phyloP scores from a whole-genome alignment of 2,329 filamentous ascomycete species.

The Aureobasidium sp. region DNA sequence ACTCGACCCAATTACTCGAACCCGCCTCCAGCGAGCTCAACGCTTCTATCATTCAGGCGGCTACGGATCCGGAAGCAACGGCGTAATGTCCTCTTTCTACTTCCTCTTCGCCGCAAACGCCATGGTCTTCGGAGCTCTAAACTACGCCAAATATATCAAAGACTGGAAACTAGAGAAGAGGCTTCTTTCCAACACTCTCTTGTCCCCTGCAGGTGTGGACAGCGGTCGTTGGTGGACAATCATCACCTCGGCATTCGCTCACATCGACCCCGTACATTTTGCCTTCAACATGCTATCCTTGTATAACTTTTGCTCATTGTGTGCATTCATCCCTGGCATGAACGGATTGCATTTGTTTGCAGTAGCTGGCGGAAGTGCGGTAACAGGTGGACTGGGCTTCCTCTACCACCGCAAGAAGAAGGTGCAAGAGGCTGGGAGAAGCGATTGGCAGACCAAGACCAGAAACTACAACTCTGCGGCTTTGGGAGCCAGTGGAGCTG shows the following conservation, averaged over 20 bases:
- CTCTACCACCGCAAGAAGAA: constrained; percentile 15
- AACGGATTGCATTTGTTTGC: constrained; percentile 17
- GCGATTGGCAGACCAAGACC: not conserved
- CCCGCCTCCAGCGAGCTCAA: not conserved
- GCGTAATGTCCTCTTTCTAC: constrained; percentile 22
- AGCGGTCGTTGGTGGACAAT: constrained; percentile 29
- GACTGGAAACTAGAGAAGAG: constrained; percentile 16
- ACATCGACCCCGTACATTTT: constrained; percentile 29
- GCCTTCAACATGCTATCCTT: constrained; percentile 34
- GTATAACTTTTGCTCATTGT: constrained; percentile 27
- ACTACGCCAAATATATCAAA: constrained; percentile 21
- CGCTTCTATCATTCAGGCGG: not conserved
- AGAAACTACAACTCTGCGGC: not conserved
- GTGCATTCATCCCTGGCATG: constrained; percentile 26
- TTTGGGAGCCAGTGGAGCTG: constrained; percentile 34
- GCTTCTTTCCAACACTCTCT: constrained; percentile 24
- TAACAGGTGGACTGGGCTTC: constrained; percentile 19
- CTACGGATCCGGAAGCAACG: not conserved
- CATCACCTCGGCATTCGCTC: constrained; percentile 33
- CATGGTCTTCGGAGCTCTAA: constrained; percentile 30
- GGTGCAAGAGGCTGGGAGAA: not conserved
- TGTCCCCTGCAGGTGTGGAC: constrained; percentile 23
- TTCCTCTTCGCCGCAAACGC: constrained; percentile 33
- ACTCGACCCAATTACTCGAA: not conserved
- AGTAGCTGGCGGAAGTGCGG: constrained; percentile 19